Base-by-base conservation (phyloP, 768 basidiomycete species). In the Aureoboletus auriporus region DNA sequence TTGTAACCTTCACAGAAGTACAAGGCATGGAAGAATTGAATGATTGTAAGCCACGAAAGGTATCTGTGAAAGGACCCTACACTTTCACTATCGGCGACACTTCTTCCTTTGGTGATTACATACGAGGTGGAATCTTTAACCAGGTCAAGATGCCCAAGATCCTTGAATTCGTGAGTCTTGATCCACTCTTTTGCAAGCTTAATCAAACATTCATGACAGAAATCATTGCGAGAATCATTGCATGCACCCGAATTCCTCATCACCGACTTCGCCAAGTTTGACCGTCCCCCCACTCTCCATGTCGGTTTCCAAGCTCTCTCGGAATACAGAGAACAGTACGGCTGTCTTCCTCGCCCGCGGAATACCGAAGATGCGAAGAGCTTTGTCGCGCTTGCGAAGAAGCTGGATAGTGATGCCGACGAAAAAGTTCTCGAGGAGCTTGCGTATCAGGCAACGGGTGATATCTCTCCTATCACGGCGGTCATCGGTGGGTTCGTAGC, bases 61-160 rank as follows among this genome's bases (percentile, higher is more conserved):
- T 99, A 33, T 74, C 86, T 13, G 92, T 95, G 53, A 98, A 95
- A 62, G 96, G 95, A 3, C 96, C 96, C 0, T 99, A 98, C 65
- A 97, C 96, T 1, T 99, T 99, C 69, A 75, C 86, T 28, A 95
- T 99, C 49, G 95, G 96, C 3, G 91, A 96, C 65, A 97, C 94
- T 3, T 79, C 84, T 28, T 76, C 76, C 31, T 64, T 96, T 10
- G 75, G 83, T 26, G 75, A 80, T 39, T 98, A 98, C 70, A 80
- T 84, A 56, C 64, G 80, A 27, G 96, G 95, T 23, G 96, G 96
- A 33, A 87, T 94, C 52, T 99, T 97, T 67, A 93, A 90, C 7
- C 96, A 99, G 68, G 93, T 98, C 54, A 99, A 98, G 73, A 95
- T 97, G 93, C 96, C 96, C 9, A 98, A 95, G 72, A 78, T 93